Evolutionary conservation across 345 rosid species (phyloP).

Genomic region (Euphorbia lathyris): DNA sequence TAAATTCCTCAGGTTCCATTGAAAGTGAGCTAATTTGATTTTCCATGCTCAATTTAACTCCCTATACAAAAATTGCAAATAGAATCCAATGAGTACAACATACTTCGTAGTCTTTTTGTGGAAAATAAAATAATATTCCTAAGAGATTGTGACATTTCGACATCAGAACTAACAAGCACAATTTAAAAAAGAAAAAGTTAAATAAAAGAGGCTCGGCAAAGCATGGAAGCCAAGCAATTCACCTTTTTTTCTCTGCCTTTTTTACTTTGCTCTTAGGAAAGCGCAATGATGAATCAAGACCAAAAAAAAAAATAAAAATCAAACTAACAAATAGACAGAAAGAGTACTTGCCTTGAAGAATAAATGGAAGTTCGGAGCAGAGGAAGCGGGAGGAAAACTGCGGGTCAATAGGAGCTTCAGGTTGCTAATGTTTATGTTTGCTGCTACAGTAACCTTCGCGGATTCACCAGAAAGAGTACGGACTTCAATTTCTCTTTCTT

Average conservation of each 20-base stretch:
- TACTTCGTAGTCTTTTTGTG: too few species aligned
- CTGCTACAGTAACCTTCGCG: slow-evolving; percentile 32
- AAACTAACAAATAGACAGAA: neutral
- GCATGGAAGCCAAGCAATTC: too few species aligned
- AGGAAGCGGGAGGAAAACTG: slow-evolving; percentile 59
- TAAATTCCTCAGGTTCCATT: slow-evolving; percentile 46
- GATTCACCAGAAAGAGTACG: slow-evolving; percentile 66
- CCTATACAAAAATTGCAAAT: slow-evolving; percentile 36
- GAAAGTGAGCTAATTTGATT: slow-evolving; percentile 34
- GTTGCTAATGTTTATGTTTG: slow-evolving; percentile 42
- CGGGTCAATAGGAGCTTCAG: slow-evolving; percentile 54
- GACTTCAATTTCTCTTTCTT: slow-evolving; percentile 49
- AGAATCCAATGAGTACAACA: neutral
- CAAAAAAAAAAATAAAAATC: neutral
- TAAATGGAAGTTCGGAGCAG: slow-evolving; percentile 69
- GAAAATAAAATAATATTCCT: neutral
- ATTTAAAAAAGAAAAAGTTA: neutral
- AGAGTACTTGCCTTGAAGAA: slow-evolving; percentile 56
- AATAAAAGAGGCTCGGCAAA: too few species aligned
- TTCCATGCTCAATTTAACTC: slow-evolving; percentile 50
- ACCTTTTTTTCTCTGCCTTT: too few species aligned
- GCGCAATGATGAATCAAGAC: neutral
- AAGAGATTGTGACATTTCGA: neutral
- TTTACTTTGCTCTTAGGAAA: neutral
- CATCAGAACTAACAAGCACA: neutral